These are phyloP conservation scores for Cercophora newfieldiana DNA, from an alignment of 495 filamentous ascomycete genomes.

Conservation along the genomic window DNA sequence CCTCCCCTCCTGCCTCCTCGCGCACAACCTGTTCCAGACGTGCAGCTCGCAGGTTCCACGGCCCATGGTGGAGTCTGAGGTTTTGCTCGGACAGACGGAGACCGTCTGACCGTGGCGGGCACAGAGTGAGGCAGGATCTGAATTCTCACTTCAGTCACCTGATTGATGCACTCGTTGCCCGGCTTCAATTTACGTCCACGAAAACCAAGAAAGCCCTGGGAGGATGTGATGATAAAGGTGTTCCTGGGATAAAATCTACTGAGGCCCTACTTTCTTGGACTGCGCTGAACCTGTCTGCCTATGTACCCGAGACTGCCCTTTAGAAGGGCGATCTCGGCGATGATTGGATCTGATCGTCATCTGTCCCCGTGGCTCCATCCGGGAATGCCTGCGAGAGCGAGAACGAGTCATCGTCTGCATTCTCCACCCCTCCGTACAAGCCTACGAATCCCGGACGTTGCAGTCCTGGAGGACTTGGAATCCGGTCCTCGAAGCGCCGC, in stretches of 20 bases:
- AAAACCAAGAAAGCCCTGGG: not conserved
- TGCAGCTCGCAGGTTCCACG: not conserved
- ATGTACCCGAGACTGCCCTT: not conserved
- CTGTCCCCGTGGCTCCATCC: constrained; percentile 8
- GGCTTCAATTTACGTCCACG: no score
- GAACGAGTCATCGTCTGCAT: constrained; percentile 42
- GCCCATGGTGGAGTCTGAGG: not conserved
- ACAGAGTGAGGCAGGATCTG: not conserved
- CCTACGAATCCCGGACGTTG: constrained; percentile 42
- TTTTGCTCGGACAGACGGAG: not conserved
- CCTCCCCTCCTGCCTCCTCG: constrained; percentile 3
- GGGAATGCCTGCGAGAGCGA: constrained; percentile 37
- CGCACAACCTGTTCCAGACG: not conserved
- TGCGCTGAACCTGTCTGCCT: not conserved
- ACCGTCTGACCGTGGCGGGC: constrained; percentile 9
- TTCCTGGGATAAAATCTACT: not conserved
- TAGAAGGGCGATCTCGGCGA: not conserved
- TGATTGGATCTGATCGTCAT: not conserved
- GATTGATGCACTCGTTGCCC: no score
- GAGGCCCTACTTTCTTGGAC: not conserved
- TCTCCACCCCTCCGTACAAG: constrained; percentile 50
- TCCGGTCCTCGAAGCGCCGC: constrained; percentile 16
- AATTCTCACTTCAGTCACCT: not conserved
- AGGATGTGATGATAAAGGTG: not conserved
- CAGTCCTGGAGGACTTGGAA: constrained; percentile 37